phyloP scores from a whole-genome alignment of 495 filamentous ascomycete species.

The Penicillium egyptiacum region DNA sequence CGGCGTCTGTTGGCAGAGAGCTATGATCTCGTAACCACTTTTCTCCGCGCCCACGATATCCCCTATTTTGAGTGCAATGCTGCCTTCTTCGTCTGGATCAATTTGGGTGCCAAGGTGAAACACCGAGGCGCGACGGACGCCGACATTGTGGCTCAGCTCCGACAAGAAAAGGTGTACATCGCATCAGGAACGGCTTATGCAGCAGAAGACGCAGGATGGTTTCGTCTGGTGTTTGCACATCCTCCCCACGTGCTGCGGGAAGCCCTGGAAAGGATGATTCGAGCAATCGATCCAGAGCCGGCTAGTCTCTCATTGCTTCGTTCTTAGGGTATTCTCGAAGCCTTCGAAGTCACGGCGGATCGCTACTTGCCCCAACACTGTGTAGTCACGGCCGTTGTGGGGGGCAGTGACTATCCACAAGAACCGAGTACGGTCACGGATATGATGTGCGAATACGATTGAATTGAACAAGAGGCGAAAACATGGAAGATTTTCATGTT shows the following conservation, averaged over 20 bases:
- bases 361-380: too few species aligned
- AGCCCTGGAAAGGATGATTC: constrained; percentile 13
- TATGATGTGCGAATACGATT: too few species aligned
- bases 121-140: neutral
- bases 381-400: too few species aligned
- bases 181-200: constrained; percentile 14
- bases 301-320: too few species aligned
- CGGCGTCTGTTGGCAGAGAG: constrained; percentile 9
- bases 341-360: too few species aligned
- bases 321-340: too few species aligned
- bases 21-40: constrained; percentile 9
- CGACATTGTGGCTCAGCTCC: constrained; percentile 15
- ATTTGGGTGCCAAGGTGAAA: constrained; percentile 7
- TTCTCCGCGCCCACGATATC: constrained; percentile 13
- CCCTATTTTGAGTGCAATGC: constrained; percentile 16
- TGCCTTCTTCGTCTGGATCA: constrained; percentile 20
- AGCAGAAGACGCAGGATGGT: constrained; percentile 19
- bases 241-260: constrained; percentile 17
- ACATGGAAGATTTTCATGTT: too few species aligned
- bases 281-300: too few species aligned
- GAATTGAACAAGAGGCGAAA: too few species aligned
- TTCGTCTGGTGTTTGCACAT: constrained; percentile 22
- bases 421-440: too few species aligned
- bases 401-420: too few species aligned
- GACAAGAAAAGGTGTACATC: constrained; percentile 17